A percentile compares a stretch with the other conserved stretches of the same genome.
Evolutionary conservation across 2,329 filamentous ascomycete species (phyloP).

Genomic region (Alternaria gaisen): DNA sequence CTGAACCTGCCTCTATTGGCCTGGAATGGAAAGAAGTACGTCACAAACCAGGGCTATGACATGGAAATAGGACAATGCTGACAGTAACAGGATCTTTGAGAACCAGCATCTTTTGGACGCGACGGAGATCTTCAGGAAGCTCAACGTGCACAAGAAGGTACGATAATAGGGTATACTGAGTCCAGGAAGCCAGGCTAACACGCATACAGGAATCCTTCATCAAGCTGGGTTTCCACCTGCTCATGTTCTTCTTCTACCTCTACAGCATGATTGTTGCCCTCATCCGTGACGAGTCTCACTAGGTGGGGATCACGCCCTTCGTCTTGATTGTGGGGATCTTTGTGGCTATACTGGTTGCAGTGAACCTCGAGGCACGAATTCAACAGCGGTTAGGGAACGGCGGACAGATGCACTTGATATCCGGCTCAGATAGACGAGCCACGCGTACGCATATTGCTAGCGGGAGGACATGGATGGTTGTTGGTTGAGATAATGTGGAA

Average conservation of each 20-base stretch:
- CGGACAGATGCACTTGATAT: constrained; percentile 19
- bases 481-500: constrained; percentile 14
- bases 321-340: constrained; percentile 10
- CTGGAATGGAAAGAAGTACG: constrained; percentile 98
- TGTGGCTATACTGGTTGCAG: constrained; percentile 9
- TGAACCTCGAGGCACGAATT: neutral
- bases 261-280: constrained; percentile 98
- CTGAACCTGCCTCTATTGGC: constrained; percentile 90
- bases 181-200: constrained; percentile 19
- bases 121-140: constrained; percentile 98
- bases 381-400: constrained; percentile 1
- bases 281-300: constrained; percentile 92
- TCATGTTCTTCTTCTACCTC: constrained; percentile 99
- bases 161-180: constrained; percentile 4
- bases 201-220: constrained; percentile 87
- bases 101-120: constrained; percentile 97
- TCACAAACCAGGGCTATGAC: constrained; percentile 33
- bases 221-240: constrained; percentile 96
- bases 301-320: constrained; percentile 37
- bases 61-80: constrained; percentile 31
- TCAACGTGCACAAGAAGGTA: constrained; percentile 99
- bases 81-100: constrained; percentile 80
- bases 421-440: constrained; percentile 22
- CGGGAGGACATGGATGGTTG: constrained; percentile 5
- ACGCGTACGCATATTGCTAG: constrained; percentile 23